A percentile compares a stretch with the other conserved stretches of the same genome.
Conservation (phyloP, 257 asterid genomes). For the Fraxinus quadrangulata region DNA sequence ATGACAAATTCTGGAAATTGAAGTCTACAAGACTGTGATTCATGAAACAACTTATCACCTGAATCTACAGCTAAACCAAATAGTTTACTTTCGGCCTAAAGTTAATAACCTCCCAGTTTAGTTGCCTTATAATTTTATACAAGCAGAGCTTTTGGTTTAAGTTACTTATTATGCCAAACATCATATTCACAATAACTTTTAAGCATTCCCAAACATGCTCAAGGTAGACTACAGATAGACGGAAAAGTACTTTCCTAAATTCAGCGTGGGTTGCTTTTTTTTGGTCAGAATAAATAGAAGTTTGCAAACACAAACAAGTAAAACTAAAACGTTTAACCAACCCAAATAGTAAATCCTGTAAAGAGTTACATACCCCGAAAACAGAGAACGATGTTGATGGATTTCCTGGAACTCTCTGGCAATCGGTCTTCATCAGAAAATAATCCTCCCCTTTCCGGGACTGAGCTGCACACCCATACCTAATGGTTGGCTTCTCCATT, state of each 20-base stretch:
- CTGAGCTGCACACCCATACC: constrained; percentile 72
- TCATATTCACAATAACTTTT: neutral
- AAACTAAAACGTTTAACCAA: neutral
- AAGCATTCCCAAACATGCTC: neutral
- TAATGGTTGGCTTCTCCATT: constrained; percentile 73
- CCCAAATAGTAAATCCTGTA: neutral
- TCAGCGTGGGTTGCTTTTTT: neutral
- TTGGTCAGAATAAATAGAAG: neutral
- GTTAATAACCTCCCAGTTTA: neutral
- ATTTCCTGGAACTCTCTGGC: constrained; percentile 71
- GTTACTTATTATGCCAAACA: neutral
- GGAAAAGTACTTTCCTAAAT: neutral
- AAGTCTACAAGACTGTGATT: neutral
- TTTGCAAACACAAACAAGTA: neutral
- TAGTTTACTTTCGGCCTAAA: neutral
- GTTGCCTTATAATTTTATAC: neutral
- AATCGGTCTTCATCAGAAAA: constrained; percentile 67
- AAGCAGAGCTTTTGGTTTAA: neutral
- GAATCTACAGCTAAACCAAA: neutral
- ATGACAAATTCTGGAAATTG: neutral
- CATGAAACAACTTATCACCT: neutral
- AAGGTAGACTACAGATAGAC: neutral
- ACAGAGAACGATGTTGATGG: constrained; percentile 77
- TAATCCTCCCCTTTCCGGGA: constrained; percentile 84
- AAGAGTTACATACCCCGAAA: constrained; percentile 58